Conservation (phyloP, 1,139 yeast genomes). For the Arxiozyma slooffiae region DNA sequence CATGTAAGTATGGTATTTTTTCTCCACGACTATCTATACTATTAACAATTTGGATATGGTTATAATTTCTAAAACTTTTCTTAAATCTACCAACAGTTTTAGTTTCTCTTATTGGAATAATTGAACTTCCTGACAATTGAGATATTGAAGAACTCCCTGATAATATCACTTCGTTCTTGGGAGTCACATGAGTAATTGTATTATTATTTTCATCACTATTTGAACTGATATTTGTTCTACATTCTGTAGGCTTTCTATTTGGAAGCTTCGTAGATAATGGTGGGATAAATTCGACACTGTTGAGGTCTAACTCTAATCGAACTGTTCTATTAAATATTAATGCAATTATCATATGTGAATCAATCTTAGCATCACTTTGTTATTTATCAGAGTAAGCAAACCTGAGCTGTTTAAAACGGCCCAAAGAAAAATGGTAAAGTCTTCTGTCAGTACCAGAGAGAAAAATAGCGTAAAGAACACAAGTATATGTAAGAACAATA, state of each 20-base stretch:
- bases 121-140: neutral
- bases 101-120: constrained; percentile 1
- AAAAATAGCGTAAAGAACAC: neutral
- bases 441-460: neutral
- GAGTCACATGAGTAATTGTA: neutral
- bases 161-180: constrained; percentile 1
- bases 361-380: neutral
- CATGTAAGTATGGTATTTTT: neutral
- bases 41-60: neutral
- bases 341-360: neutral
- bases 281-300: neutral
- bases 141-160: constrained; percentile 2
- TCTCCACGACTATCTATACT: neutral
- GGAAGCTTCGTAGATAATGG: neutral
- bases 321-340: neutral
- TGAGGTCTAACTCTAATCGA: neutral
- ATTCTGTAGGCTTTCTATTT: neutral
- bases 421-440: neutral
- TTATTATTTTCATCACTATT: neutral
- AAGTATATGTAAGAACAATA: neutral
- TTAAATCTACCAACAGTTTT: neutral
- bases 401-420: constrained; percentile 1
- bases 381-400: neutral
- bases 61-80: neutral
- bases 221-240: constrained; percentile 1